Base-by-base conservation (phyloP, 345 rosid genomes). In the Isatis tinctoria region DNA sequence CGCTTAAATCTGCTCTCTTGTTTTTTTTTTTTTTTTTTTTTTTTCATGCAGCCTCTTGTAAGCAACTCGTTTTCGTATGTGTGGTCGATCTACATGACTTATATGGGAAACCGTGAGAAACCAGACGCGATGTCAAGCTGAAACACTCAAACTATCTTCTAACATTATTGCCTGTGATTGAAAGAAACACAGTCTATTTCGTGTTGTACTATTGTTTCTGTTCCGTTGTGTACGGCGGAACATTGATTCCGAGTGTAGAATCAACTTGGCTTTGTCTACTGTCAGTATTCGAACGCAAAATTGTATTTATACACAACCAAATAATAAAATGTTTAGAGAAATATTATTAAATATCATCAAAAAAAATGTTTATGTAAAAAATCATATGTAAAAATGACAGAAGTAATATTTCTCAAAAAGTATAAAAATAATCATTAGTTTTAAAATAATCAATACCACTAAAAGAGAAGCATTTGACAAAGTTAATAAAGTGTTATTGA, bases 41-140 rank as follows among this genome's bases (percentile, higher is more conserved):
- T n/a, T 27, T 6, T 45, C 17, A 35, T 40, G 69, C 88, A 93
- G 97, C 92, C 96, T 16, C 71, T 93, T 73, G 88, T 89, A 74
- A 86, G 94, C 91, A 93, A 91, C 79, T 87, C 89, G 0, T 93
- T 93, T 83, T 85, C 96, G 0, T 93, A 87, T 76, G 43, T 88
- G 40, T 93, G 96, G 98, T 87, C 94, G 4, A 61, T 93, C 48
- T 93, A 91, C 67, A 79, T 93, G 77, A 89, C 97, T 4, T 93
- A 87, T 81, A 89, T 84, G 90, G 97, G 92, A 17, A 82, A 90
- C 75, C 82, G 81, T 70, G 84, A 79, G 48, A 89, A 88, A 76
- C 86, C 82, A 18, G 77, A 10, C 22, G 1, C 57, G 36, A 11
- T 39, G 10, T 12, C 43, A 39, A 39, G 43, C 43, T 39, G 43